These are phyloP conservation scores for Emericellopsis terricola DNA, from an alignment of 495 filamentous ascomycete species.

Conservation along the genomic window DNA sequence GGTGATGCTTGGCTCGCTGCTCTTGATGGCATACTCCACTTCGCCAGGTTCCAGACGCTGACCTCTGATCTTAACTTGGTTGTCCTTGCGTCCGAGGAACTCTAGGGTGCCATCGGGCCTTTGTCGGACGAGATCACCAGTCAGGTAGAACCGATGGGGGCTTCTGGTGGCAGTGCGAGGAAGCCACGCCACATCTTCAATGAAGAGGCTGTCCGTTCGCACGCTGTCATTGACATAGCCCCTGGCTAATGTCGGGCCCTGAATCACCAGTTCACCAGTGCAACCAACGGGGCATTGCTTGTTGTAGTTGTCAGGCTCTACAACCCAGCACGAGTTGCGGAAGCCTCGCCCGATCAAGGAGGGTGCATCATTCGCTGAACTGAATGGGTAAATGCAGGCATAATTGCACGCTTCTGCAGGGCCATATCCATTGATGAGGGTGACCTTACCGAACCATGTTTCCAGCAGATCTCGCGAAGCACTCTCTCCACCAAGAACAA, in stretches of 20 bases:
- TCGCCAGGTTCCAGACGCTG: constrained; percentile 12
- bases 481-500: not conserved
- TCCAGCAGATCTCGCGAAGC: not conserved
- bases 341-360: constrained; percentile 23
- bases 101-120: constrained; percentile 24
- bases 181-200: not conserved
- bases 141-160: constrained; percentile 13
- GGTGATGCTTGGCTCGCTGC: not conserved
- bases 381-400: constrained; percentile 6
- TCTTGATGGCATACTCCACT: constrained; percentile 5
- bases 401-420: constrained; percentile 19
- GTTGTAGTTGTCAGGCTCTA: constrained; percentile 26
- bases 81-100: constrained; percentile 9
- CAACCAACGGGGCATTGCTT: constrained; percentile 25
- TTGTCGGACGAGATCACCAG: constrained; percentile 24
- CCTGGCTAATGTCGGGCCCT: constrained; percentile 23
- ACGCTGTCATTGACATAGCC: constrained; percentile 4
- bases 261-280: constrained; percentile 27
- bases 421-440: constrained; percentile 34
- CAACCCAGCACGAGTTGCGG: constrained; percentile 23
- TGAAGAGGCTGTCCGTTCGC: constrained; percentile 3
- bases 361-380: constrained; percentile 5
- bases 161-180: not conserved
- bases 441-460: not conserved
- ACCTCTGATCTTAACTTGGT: constrained; percentile 11